Evolutionary conservation across 805 yeast species (phyloP), one percentile per base, ranked within the genome.

Genomic region (Ogataea sp.): DNA sequence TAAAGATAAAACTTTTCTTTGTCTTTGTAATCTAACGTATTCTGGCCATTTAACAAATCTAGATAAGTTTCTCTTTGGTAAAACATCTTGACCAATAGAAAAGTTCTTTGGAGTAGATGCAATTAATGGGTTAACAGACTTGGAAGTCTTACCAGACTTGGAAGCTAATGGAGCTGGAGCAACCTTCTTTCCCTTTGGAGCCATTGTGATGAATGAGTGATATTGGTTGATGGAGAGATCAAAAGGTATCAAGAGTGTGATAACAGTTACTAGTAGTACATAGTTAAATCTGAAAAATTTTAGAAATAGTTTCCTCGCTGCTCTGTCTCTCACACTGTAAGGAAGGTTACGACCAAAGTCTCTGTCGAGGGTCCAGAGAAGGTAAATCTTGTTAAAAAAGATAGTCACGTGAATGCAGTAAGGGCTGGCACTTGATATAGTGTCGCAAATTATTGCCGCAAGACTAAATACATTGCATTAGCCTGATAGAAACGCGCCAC

Each of bases 31-130:
- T 74, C 94, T 85, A 58, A 88, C 93, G 69, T 87, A 86, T 73
- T 83, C 89, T 68, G 97, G 97, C 97, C 96, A 88, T 73, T 83
- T 89, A 65, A 88, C 96, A 68, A 83, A 87, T 72, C 96, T 87
- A 50, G 90, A 72, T 65, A 89, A 81, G 84, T 89, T 84, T 74
- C 90, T 80, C 78, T 81, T 84, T 67, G 85, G 94, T 71, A 88
- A 96, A 58, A 88, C 59, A 55, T 80, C 73, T 76, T 89, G 96
- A 62, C 97, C 97, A 59, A 88, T 82, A 72, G 96, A 96, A 62
- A 80, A 87, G 75, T 78, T 80, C 74, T 82, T 81, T 68, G 95
- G 93, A 54, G 86, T 75, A 49, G 90, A 68, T 68, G 82, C 89
- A 63, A 84, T 68, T 67, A 87, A 75, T 61, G 96, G 95, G 79